Base-by-base conservation (phyloP, 2,329 filamentous ascomycete genomes). In the Cryoendolithus antarcticus region DNA sequence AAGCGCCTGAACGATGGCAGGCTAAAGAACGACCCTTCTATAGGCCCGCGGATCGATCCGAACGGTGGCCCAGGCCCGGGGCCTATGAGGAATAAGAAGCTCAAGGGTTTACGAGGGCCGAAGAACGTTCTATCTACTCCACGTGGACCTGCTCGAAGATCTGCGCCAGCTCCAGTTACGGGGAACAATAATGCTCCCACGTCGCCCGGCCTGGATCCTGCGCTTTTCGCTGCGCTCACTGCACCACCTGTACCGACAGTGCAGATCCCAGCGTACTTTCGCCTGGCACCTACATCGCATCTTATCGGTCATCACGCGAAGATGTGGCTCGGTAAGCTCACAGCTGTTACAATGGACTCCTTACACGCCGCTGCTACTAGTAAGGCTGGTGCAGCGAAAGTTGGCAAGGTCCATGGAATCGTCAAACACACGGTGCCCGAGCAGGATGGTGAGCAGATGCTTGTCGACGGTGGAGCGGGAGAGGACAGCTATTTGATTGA, bases 1-100 rank as follows among this genome's bases (percentile, higher is more conserved):
- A 88, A 88, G 61, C 71, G 84, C 35, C 68, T 82, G 38, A 73
- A 80, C 29, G 80, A 85, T 50, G 78, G 83, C 46, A 72, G 74
- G 43, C 66, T 66, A 1, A 75, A 73, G 47, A 67, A 69, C 40
- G 65, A 76, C 50, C 62, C 68, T 2, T 63, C 63, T 9, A 64
- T 64, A 40, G 63, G 59, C 54, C 65, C 62, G 48, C 52, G 59
- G 33, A 61, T 42, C 45, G 52, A 49, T 19, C 36, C 32, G 11
- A 30, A 35, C n/a, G 51, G 55, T 37, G 64, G 63, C 4, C 62
- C 63, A 4, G 63, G 63, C 1, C 63, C 65, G 1, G 63, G 62
- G 1, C 61, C 64, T 35, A 62, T 62, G 73, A 41, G 32, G 27
- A 42, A 24, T 21, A 43, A 28, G 35, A 39, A 28, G 37, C 43